Base-by-base conservation (phyloP, 345 rosid species). In the Garcia nutans region DNA sequence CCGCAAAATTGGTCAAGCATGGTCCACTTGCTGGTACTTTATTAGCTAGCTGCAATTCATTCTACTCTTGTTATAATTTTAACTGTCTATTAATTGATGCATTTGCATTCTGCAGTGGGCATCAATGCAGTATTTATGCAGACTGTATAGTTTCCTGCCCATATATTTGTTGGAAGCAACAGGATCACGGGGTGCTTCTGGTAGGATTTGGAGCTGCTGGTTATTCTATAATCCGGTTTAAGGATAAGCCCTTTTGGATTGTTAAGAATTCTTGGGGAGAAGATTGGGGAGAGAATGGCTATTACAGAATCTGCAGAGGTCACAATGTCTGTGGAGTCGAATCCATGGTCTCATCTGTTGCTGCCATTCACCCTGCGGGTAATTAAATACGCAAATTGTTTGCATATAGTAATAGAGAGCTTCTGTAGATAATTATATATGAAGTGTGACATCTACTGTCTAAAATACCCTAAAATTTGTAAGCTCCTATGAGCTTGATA, bases 241-340 rank as follows among this genome's bases (percentile, higher is more conserved):
- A 92, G 92, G 91, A 92, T 20, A 92, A 94, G 82, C 94, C 97
- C 11, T 92, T 84, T 84, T 94, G 98, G 98, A 84, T 92, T 78
- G 88, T 92, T 68, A 94, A 94, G 91, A 92, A 94, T 74, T 92
- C 98, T 0, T 91, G 98, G 98, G 97, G 97, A 28, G 91, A 86
- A 66, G 85, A 15, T 70, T 94, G 97, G 97, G 98, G 98, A 33
- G 95, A 94, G 88, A 86, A 80, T 10, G 97, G 98, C 22, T 94
- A 59, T 83, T 92, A 94, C 86, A 89, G 84, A 76, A 90, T 94
- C 84, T 94, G 98, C 87, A 83, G 83, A 75, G 95, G 95, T 41
- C 90, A 89, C 82, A 94, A 94, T 77, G 72, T 90, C 28, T 94
- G 98, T 78, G 97, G 97, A 2, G 92, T 94, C 0, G 97, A 94